A percentile compares a stretch with the other conserved stretches of the same genome.
Conservation (phyloP, 2,329 filamentous ascomycete genomes). For the Colletotrichum euphorbiae region DNA sequence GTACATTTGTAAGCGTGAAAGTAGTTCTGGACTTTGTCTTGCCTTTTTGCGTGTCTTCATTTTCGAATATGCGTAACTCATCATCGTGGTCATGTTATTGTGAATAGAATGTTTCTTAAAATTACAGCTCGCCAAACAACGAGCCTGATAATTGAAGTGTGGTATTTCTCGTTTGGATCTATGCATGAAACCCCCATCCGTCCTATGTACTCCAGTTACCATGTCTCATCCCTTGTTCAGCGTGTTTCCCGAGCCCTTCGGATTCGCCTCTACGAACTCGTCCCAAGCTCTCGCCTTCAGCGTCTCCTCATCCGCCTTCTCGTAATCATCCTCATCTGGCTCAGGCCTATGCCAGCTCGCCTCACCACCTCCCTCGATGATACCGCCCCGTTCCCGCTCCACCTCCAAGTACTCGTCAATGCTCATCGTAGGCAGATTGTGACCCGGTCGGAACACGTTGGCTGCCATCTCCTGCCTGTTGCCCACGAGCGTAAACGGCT, state of each 20-base stretch:
- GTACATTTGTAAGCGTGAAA: background rate
- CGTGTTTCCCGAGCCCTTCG: slow-evolving; percentile 85
- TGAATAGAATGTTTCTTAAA: too few relatives aligned
- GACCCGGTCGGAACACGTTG: slow-evolving; percentile 89
- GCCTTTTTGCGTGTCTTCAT: too few relatives aligned
- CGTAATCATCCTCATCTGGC: slow-evolving; percentile 89
- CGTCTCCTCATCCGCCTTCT: slow-evolving; percentile 89
- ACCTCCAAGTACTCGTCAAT: slow-evolving; percentile 98
- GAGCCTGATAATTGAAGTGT: slow-evolving; percentile 7
- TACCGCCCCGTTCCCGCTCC: slow-evolving; percentile 83
- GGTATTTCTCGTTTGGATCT: slow-evolving; percentile 20
- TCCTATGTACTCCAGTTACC: slow-evolving; percentile 24
- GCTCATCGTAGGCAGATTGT: slow-evolving; percentile 95
- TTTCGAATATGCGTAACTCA: background rate
- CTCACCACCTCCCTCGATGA: slow-evolving; percentile 91
- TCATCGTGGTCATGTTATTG: too few relatives aligned
- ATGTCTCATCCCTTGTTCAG: slow-evolving; percentile 74
- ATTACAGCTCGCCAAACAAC: background rate
- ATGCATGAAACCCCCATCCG: slow-evolving; percentile 22
- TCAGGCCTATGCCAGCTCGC: slow-evolving; percentile 75
- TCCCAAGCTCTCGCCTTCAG: slow-evolving; percentile 97
- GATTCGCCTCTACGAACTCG: slow-evolving; percentile 91
- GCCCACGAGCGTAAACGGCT: slow-evolving; percentile 89
- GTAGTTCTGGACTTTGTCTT: background rate
- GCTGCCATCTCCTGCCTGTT: slow-evolving; percentile 79